Evolutionary conservation across 208 protist species (phyloP).

Genomic region (Trypanosomatidae sp.): DNA sequence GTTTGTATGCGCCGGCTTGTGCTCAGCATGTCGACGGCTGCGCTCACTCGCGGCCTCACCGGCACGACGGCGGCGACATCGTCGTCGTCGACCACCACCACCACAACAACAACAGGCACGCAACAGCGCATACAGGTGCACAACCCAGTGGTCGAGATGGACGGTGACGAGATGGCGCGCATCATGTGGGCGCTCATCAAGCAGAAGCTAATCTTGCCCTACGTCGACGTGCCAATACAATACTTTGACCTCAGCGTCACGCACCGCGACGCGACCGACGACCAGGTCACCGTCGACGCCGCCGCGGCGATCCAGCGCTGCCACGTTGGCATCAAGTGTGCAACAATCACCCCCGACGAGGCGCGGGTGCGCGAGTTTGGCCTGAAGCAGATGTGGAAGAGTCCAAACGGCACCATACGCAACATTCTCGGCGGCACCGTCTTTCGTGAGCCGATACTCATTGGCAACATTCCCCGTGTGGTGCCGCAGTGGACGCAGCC

Average conservation of each 20-base stretch:
- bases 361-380: constrained; percentile 94
- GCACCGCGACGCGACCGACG: constrained; percentile 90
- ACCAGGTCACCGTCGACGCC: constrained; percentile 93
- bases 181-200: constrained; percentile 97
- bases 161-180: constrained; percentile 97
- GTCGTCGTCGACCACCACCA: too few species aligned
- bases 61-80: too few species aligned
- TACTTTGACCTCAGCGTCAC: constrained; percentile 95
- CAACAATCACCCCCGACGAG: constrained; percentile 97
- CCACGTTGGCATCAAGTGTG: constrained; percentile 97
- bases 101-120: too few species aligned
- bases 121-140: constrained; percentile 71
- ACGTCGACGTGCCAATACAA: constrained; percentile 92
- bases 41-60: constrained; percentile 19
- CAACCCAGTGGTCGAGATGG: constrained; percentile 93
- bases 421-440: constrained; percentile 98
- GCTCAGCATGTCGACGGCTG: constrained; percentile 4
- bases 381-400: constrained; percentile 98
- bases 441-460: constrained; percentile 96
- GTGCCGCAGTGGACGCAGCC: constrained; percentile 91
- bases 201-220: constrained; percentile 95
- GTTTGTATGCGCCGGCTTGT: too few species aligned
- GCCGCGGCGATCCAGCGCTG: constrained; percentile 90
- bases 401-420: constrained; percentile 97
- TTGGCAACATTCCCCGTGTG: constrained; percentile 88